Conservation (phyloP, 768 basidiomycete species). For the Clavaria fumosa region DNA sequence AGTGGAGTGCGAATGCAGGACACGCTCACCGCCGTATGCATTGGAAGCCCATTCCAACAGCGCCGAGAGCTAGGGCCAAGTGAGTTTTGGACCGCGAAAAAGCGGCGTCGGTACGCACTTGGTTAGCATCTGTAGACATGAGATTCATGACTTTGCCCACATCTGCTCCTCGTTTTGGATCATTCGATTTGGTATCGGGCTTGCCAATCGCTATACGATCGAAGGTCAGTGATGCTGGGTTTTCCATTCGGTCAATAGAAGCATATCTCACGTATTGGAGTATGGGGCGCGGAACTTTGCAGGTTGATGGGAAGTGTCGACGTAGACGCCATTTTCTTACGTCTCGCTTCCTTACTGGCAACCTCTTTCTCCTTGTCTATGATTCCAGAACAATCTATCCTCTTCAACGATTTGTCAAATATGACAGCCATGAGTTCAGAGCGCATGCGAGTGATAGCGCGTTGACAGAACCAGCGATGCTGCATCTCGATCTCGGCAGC, state of each 20-base stretch:
- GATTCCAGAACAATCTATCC: constrained; percentile 73
- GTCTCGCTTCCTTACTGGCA: too few species aligned
- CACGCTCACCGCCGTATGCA: constrained; percentile 44
- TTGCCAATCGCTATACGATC: too few species aligned
- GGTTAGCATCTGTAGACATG: constrained; percentile 69
- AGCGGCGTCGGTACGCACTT: constrained; percentile 21
- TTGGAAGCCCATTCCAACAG: constrained; percentile 43
- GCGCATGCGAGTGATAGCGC: constrained; percentile 58
- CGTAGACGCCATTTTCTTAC: too few species aligned
- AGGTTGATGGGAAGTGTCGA: too few species aligned
- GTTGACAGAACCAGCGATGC: constrained; percentile 68
- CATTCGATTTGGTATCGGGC: constrained; percentile 29
- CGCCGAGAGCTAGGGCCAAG: constrained; percentile 26
- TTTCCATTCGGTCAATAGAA: too few species aligned
- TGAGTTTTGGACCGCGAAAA: neutral
- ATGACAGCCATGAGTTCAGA: constrained; percentile 63
- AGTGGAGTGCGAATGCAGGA: neutral
- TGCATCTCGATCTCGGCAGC: constrained; percentile 55
- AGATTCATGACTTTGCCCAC: constrained; percentile 82
- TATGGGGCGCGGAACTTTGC: too few species aligned
- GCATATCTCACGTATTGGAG: too few species aligned
- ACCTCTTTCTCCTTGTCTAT: constrained; percentile 37
- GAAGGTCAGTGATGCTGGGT: too few species aligned
- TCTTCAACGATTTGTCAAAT: constrained; percentile 76
- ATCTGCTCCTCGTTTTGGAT: constrained; percentile 66